Evolutionary conservation across 148 eudicot species (phyloP), one percentile per base, ranked within the genome.

Genomic region (Camellia japonica): DNA sequence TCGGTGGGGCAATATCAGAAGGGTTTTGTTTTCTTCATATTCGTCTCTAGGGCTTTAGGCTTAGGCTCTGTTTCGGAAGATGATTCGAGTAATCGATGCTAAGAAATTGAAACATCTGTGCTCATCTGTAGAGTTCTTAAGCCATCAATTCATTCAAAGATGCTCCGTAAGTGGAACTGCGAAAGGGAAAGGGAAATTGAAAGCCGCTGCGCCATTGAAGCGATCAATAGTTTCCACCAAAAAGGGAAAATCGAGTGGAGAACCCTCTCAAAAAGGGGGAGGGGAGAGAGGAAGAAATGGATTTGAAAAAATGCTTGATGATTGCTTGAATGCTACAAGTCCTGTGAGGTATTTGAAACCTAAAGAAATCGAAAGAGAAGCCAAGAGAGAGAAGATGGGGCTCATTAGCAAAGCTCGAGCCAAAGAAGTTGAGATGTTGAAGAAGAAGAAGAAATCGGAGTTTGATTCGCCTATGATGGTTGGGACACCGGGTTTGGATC

Each of bases 91-190:
- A 6, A n/a, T 81, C 6, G 43, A 75, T 52, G 14, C 81, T 68
- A 85, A 74, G 62, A 88, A 80, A 82, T 75, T 86, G 65, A 82
- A 83, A 7, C 78, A 85, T 59, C 82, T 78, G 68, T 59, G 43
- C 51, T 68, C 87, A 9, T 58, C 82, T n/a, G 64, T 90, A 61
- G 90, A 87, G 75, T 79, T 84, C 49, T 80, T 91, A 69, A 74
- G 85, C 66, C 85, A 77, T 67, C 92, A 90, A 63, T 80, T 94
- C 46, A 71, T 80, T 41, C 98, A 96, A 71, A 83, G 81, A 83
- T 92, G 99, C 83, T 89, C 90, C 2, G 99, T 96, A 56, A 93
- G 98, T 76, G 90, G 95, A 59, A 96, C 99, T 3, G 97, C 98
- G 2, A 96, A 96, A 68, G 99, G 99, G 0, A 96, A 96, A 81